Evolutionary conservation across 495 filamentous ascomycete genomes (phyloP), one percentile per base, ranked within the genome.

Genomic region (Halenospora varia): DNA sequence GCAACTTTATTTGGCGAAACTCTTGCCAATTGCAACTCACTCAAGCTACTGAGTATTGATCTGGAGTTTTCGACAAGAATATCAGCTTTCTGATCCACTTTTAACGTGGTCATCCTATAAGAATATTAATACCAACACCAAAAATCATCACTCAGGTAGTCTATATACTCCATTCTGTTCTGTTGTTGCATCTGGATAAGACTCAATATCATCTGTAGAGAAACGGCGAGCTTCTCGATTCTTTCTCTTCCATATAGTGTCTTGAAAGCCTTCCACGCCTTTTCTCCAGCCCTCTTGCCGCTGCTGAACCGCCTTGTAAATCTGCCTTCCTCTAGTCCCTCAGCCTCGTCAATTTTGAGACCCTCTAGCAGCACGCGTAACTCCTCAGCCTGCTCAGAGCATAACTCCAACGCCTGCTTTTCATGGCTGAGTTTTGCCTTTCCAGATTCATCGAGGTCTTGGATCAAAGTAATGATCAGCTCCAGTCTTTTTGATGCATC

Each of bases 181-280:
- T 40, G 35, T 15, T 40, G 35, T 15, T 40, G 35, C 35, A 40
- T 40, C 35, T 40, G 8, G 35, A 40, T 40, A 9, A 40, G 35
- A 15, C 15, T 15, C 35, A 40, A 40, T 15, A 40, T 40, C 35
- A 8, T 40, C 22, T 53, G 6, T 29, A 53, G 23, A 35, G 50
- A 39, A 17, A 17, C 40, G 10, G 10, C n/a, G 29, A 53, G 20
- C 26, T 53, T 41, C 17, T 41, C 29, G 15, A 53, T 4, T 18
- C 40, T 41, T 15, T 53, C 29, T 53, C 22, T 41, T 17, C 50
- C 25, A 19, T 29, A 29, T 3, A 53, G 25, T 18, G 50, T 20
- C 29, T 53, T 53, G 10, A 53, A 53, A 19, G 50, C 50, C 20
- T 53, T 39, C 29, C 25, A 53, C 11, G 15, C 50, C 18, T 39